Base-by-base conservation (phyloP, 1,284 basidiomycete genomes). In the Microbotryum saponariae region DNA sequence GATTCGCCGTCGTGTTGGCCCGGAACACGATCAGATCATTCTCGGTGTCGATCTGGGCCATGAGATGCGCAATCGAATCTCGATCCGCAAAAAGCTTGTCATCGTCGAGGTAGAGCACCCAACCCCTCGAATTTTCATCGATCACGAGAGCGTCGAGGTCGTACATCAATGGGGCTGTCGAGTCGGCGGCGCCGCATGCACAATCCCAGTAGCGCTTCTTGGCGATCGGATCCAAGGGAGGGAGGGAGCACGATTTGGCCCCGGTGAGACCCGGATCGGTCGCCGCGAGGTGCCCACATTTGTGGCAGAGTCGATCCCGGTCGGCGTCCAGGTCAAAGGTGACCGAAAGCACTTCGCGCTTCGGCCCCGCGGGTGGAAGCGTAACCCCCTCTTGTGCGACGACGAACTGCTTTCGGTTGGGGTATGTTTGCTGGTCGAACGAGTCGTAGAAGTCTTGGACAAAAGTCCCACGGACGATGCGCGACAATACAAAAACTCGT, bases 21-120 rank as follows among this genome's bases (percentile, higher is more conserved):
- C 65, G 65, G 53, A 67, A 67, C 23, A 67, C 54, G 58, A 67
- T 45, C 42, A 67, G 53, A 18, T 67, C 58, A 8, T 61, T 46
- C 0, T 55, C 33, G 12, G 52, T 48, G 49, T 59, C 59, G 10
- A 67, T 58, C 18, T 60, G 47, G 12, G 62, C 62, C 65, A 67
- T 67, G 45, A 67, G 62, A 6, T 54, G 60, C 23, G 65, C 58
- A 21, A 67, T 55, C 16, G 65, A 57, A 20, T 51, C 48, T 23
- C 52, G 21, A 2, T 54, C 47, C 20, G 58, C 62, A 45, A 67
- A 60, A 6, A 52, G 25, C n/a, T 58, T 55, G 57, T 61, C 53
- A 54, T 67, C 65, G 52, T 67, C 60, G 49, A 67, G 54, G 52
- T 64, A 60, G 23, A 64, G 54, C 14, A 67, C 23, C 62, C 62